Evolutionary conservation across 1,139 yeast species (phyloP).

Genomic region (Geotrichum klebahnii): DNA sequence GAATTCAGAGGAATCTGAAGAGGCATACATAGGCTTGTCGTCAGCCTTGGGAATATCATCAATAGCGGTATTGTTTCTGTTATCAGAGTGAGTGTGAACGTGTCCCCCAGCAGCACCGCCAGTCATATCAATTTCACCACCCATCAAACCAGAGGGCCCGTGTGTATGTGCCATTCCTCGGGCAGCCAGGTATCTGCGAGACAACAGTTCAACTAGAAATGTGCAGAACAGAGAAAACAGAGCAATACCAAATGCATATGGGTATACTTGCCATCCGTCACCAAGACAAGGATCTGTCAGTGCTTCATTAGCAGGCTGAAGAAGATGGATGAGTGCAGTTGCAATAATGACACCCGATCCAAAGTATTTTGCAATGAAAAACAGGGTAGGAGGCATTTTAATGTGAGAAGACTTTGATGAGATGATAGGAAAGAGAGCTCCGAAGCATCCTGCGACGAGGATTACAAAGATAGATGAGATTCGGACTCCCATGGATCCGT

Average conservation of each 20-base stretch:
- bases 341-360: conserved; percentile 93
- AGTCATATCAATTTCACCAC: conserved; percentile 1
- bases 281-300: conserved; percentile 53
- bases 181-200: conserved; percentile 31
- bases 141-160: conserved; percentile 31
- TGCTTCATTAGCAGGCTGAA: conserved; percentile 69
- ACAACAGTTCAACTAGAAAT: conserved; percentile 35
- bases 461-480: conserved; percentile 72
- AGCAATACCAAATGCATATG: conserved; percentile 61
- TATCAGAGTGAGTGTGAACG: conserved; percentile 10
- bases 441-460: conserved; percentile 55
- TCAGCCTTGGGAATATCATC: neutral
- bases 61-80: conserved; percentile 5
- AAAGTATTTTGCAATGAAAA: conserved; percentile 71
- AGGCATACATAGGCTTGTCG: neutral
- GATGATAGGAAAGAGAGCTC: conserved; percentile 44
- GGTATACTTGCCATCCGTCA: conserved; percentile 52
- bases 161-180: conserved; percentile 30
- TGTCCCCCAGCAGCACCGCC: conserved; percentile 1
- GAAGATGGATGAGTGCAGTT: conserved; percentile 79
- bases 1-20: too few species aligned
- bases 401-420: conserved; percentile 30
- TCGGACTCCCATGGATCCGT: conserved; percentile 57
- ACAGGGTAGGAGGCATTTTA: conserved; percentile 54
- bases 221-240: conserved; percentile 43